Evolutionary conservation across 495 filamentous ascomycete species (phyloP).

Genomic region (Daldinia vernicosa): DNA sequence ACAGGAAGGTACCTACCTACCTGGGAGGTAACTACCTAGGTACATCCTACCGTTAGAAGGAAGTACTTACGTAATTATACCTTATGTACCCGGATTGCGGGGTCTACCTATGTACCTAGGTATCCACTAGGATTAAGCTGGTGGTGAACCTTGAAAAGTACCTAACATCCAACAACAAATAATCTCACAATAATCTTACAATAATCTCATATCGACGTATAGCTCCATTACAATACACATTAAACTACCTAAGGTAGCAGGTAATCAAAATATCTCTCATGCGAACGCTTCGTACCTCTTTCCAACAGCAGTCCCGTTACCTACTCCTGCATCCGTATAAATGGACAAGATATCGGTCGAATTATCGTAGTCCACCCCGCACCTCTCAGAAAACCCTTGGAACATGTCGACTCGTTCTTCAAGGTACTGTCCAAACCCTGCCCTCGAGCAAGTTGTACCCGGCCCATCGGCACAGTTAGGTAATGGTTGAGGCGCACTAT

Average conservation of each 20-base stretch:
- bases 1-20: no score
- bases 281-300: slow-evolving; percentile 44
- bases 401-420: slow-evolving; percentile 46
- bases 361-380: slow-evolving; percentile 47
- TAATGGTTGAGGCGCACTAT: slow-evolving; percentile 49
- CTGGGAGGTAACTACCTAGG: no score
- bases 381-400: slow-evolving; percentile 47
- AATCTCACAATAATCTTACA: not conserved
- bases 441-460: slow-evolving; percentile 49
- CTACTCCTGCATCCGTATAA: slow-evolving; percentile 46
- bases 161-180: no score
- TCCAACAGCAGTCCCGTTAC: slow-evolving; percentile 50
- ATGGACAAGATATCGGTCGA: slow-evolving; percentile 48
- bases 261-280: not conserved
- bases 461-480: slow-evolving; percentile 49
- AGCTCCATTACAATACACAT: not conserved
- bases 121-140: no score
- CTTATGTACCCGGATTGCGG: not conserved
- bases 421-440: slow-evolving; percentile 45
- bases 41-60: no score
- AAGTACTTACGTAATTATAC: not conserved
- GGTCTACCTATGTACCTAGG: no score
- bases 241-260: not conserved
- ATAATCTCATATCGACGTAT: not conserved
- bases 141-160: no score